Base-by-base conservation (phyloP, 306 rosid genomes). In the Dalbergia cochinchinensis region DNA sequence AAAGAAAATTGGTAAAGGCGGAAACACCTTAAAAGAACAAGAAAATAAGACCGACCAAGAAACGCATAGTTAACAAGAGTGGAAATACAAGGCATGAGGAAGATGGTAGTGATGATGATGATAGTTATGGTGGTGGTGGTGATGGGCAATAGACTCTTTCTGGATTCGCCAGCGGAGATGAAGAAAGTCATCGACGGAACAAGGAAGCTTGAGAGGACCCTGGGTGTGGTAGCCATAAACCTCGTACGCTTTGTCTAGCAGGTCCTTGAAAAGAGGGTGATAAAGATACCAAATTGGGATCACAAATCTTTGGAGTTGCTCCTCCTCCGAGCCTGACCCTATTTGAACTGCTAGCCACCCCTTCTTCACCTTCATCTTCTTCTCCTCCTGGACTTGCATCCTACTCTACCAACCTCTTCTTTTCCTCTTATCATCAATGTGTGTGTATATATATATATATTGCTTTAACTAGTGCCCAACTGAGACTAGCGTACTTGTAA, bases 351-450 rank as follows among this genome's bases (percentile, higher is more conserved):
- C 89, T 0, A 91, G 83, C 87, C 94, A 89, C 8, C 94, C 97
- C 76, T 91, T 91, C 85, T 91, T 91, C 65, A 85, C 86, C 82
- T 91, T 91, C 91, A 75, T 91, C 87, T 86, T 85, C 86, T 44
- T 19, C 58, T 54, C 58, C 7, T 42, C 31, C 2, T 26, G 31
- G 31, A 2, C 48, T 42, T 42, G 48, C 48, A 42, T 42, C 48
- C 2, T 26, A 26, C 31, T 26, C 1, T 42, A 42, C 48, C 48
- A 42, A 42, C 7, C 48, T 42, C 48, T 37, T 37, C 41, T 42
- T 42, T 42, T 6, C 41, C 41, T 37, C 41, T 37, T 37, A 37
- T 37, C 41, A 3, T 37, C 7, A 3, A 37, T 4, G 41, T 37
- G 41, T 4, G 26, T 22, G 26, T 22, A 0, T 22, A 1, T 22